Evolutionary conservation across 2,329 filamentous ascomycete genomes (phyloP).

Genomic region (Fusarium marasasianum): DNA sequence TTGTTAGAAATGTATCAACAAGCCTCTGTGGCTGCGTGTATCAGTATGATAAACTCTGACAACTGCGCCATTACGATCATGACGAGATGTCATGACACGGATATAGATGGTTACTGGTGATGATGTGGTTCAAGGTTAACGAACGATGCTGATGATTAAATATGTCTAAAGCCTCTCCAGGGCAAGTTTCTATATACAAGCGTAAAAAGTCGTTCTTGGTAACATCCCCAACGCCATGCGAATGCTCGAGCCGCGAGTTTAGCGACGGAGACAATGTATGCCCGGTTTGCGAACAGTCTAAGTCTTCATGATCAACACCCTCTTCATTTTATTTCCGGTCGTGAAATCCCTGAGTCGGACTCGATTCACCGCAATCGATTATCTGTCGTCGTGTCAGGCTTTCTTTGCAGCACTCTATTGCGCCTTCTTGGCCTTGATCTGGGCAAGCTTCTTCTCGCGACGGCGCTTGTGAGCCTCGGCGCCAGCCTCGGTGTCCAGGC

Average conservation of each 20-base stretch:
- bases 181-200: slow-evolving; percentile 45
- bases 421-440: slow-evolving; percentile 72
- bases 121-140: slow-evolving; percentile 14
- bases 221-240: slow-evolving; percentile 46
- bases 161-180: slow-evolving; percentile 44
- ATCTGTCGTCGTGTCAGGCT: slow-evolving; percentile 2
- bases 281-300: slow-evolving; percentile 32
- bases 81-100: background rate
- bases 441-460: slow-evolving; percentile 77
- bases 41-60: background rate
- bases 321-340: slow-evolving; percentile 9
- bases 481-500: slow-evolving; percentile 92
- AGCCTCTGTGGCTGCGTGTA: background rate
- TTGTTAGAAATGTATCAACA: background rate
- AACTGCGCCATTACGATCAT: background rate
- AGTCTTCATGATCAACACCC: slow-evolving; percentile 36
- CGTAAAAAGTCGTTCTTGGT: slow-evolving; percentile 43
- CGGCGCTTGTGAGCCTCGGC: slow-evolving; percentile 86
- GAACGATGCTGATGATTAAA: slow-evolving; percentile 48
- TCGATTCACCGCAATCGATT: slow-evolving; percentile 41
- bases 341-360: slow-evolving; percentile 13
- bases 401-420: slow-evolving; percentile 57
- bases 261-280: slow-evolving; percentile 32
- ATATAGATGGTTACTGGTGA: background rate
- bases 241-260: slow-evolving; percentile 39